Evolutionary conservation across 2,329 filamentous ascomycete genomes (phyloP), one percentile per base, ranked within the genome.

Genomic region (Neospermospora avenae): DNA sequence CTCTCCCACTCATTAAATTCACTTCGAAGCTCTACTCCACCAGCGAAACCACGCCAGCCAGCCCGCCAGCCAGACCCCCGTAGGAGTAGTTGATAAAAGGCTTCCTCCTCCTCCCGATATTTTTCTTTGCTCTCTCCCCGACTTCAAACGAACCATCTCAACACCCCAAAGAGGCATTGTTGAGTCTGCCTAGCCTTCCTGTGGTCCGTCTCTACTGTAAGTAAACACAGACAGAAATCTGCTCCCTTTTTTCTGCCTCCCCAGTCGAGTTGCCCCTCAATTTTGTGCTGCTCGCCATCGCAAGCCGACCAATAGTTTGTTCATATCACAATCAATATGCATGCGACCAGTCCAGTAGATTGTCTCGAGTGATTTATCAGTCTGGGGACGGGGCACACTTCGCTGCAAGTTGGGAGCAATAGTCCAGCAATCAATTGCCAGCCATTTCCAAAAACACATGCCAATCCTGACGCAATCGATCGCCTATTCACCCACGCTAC

Each of bases 31-130:
- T 31, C 28, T 10, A 31, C 41, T 56, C 42, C 44, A 57, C 55
- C 22, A 24, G 24, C 41, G 48, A 51, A 51, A 51, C 48, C 28
- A 24, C 48, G 48, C 31, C 48, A 28, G 31, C 22, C 49, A 42
- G 16, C 39, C 39, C 18, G 39, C 16, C 35, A 39, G 45, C 25
- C 45, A 35, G 28, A 57, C 48, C 49, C n/a, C 58, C 59, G 55
- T 55, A 55, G 42, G 44, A 28, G 59, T 24, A 45, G 28, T 31
- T 31, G 28, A 61, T 54, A 56, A 62, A 55, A 58, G 28, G 44
- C 49, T 31, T 48, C 51, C 25, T 56, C 44, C 56, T 37, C 52
- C 56, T 37, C 51, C 41, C 44, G 18, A 7, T 14, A 16, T 53
- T 48, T 56, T 51, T 42, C 37, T 41, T 46, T 20, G 41, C 39